Base-by-base conservation (phyloP, 345 rosid genomes). In the Populus pruinosa region DNA sequence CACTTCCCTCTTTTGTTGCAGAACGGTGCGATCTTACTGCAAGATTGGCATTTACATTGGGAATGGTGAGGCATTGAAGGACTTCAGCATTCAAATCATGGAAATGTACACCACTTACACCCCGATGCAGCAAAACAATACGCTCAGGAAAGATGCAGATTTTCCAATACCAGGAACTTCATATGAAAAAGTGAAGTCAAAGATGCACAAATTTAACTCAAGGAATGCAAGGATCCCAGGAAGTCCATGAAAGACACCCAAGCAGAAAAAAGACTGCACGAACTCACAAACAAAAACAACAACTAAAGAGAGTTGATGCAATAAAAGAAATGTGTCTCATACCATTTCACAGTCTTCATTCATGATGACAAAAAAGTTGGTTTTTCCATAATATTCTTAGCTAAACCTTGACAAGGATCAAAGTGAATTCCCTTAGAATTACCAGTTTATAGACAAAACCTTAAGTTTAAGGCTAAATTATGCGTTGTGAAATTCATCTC, bases 1-100 rank as follows among this genome's bases (percentile, higher is more conserved):
- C 61, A 44, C 62, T 70, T 39, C 35, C 50, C 56, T 59, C 80
- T 49, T 83, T 77, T 72, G 56, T 64, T 23, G 29, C 74, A 41
- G 72, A 77, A 55, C 72, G 67, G 6, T 72, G 71, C 50, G 78
- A 56, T 73, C 77, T 85, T 55, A 84, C 71, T 1, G 83, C 73
- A 35, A 87, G 78, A 79, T 93, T 93, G 21, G 81, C 88, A 72
- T 89, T 87, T 23, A 88, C 79, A 85, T 92, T 93, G 1, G 96
- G 96, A 78, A 96, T 88, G 35, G 99, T 93, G 71, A 93, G 94
- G 83, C 90, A 87, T 44, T 63, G 87, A 72, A 96, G 86, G 69
- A 96, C 99, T 89, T 93, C 97, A 21, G 92, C 90, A 82, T 93
- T 93, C 75, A 93, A 93, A 86, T 96, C 99, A 83, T 96, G 97